These are phyloP conservation scores for Pascua sp. DNA, from an alignment of 1,284 basidiomycete species.

Conservation along the genomic window DNA sequence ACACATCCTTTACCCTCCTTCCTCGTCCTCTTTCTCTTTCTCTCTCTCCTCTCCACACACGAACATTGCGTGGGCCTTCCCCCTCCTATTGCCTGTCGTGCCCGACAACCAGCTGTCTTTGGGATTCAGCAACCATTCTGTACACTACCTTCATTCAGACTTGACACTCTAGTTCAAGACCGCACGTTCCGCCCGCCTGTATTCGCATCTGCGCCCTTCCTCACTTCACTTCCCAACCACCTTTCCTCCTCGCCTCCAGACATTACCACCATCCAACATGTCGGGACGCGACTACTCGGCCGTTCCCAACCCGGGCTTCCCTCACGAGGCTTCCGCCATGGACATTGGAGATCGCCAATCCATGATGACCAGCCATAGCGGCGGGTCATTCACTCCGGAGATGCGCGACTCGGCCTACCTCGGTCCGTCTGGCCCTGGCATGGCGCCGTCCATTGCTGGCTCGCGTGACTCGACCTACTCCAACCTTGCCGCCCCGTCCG, in stretches of 20 bases:
- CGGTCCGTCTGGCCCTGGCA: constrained; percentile 6
- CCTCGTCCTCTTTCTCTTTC: not conserved
- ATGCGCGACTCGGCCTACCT: constrained; percentile 4
- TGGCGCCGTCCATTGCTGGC: constrained; percentile 34
- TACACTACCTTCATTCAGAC: no score
- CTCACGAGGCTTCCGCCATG: not conserved
- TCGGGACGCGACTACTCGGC: not conserved
- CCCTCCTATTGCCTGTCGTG: no score
- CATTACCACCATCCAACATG: not conserved
- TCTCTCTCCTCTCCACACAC: not conserved
- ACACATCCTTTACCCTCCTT: not conserved
- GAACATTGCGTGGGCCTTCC: not conserved
- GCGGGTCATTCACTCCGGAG: constrained; percentile 8
- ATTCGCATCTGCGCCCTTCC: not conserved
- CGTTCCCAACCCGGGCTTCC: constrained; percentile 5
- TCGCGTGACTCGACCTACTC: constrained; percentile 40
- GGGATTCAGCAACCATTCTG: no score
- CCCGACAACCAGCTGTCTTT: no score
- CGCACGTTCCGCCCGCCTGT: no score
- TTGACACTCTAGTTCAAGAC: no score
- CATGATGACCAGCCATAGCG: not conserved
- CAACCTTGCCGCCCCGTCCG: constrained; percentile 14
- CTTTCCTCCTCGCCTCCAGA: not conserved
- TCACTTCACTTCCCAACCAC: not conserved
- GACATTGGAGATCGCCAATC: not conserved